Conservation (phyloP, 257 asterid genomes). For the Scutellaria minor region DNA sequence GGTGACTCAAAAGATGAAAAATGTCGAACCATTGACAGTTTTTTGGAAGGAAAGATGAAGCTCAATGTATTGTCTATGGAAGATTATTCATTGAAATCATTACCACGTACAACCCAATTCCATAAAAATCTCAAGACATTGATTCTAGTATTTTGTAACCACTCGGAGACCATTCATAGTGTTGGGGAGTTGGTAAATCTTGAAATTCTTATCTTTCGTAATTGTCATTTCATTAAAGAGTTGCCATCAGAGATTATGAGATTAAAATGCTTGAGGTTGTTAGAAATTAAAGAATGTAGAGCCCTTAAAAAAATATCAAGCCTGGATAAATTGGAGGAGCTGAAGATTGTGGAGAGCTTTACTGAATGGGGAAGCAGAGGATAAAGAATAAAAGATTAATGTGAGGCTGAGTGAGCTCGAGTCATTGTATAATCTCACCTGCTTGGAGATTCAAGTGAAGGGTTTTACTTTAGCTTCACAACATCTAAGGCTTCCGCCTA, state of each 20-base stretch:
- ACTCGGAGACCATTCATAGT: background rate
- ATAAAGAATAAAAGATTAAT: background rate
- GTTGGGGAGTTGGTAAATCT: slow-evolving; percentile 3
- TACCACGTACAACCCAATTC: background rate
- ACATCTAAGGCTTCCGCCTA: background rate
- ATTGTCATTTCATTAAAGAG: background rate
- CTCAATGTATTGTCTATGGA: slow-evolving; percentile 23
- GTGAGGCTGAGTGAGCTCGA: background rate
- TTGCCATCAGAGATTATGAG: background rate
- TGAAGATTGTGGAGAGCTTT: background rate
- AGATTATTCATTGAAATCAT: background rate
- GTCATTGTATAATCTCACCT: background rate
- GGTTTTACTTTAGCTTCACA: background rate
- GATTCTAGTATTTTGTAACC: background rate
- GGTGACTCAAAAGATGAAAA: background rate
- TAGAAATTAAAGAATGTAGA: background rate
- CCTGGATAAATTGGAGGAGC: slow-evolving; percentile 17
- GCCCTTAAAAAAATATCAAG: background rate
- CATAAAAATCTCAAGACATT: slow-evolving; percentile 10
- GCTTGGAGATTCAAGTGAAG: slow-evolving; percentile 5
- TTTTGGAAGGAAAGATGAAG: background rate
- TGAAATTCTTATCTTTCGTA: slow-evolving; percentile 2
- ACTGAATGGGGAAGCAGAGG: slow-evolving; percentile 13
- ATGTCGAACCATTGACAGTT: background rate
- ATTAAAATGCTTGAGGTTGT: background rate